Evolutionary conservation across 441 rosid genomes (phyloP).

Genomic region (California macrophylla): DNA sequence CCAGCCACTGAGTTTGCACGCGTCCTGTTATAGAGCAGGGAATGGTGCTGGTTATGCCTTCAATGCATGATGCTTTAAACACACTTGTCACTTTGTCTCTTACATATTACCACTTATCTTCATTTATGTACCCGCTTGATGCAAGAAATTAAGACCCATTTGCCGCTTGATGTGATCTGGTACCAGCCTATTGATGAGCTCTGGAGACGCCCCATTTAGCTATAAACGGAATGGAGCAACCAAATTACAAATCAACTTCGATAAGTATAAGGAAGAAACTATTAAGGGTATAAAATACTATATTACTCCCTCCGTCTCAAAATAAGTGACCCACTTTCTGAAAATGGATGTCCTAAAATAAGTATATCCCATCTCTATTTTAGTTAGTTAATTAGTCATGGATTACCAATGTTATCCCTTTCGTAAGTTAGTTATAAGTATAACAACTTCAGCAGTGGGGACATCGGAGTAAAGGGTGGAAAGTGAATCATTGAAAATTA

Average conservation of each 20-base stretch:
- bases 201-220: constrained; percentile 68
- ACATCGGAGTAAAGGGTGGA: too few relatives aligned
- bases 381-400: too few relatives aligned
- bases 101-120: constrained; percentile 11
- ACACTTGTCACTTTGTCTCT: constrained; percentile 22
- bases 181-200: constrained; percentile 71
- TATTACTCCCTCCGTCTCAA: too few relatives aligned
- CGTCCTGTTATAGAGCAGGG: constrained; percentile 18
- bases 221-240: constrained; percentile 18
- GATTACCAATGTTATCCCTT: too few relatives aligned
- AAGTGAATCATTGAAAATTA: too few relatives aligned
- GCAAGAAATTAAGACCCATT: constrained; percentile 53
- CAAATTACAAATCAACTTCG: neutral
- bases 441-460: too few relatives aligned
- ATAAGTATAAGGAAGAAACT: too few relatives aligned
- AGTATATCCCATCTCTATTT: too few relatives aligned
- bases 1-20: constrained; percentile 23
- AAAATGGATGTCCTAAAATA: too few relatives aligned
- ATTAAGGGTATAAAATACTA: too few relatives aligned
- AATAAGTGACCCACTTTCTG: too few relatives aligned
- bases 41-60: constrained; percentile 32
- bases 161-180: constrained; percentile 80
- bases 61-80: constrained; percentile 22
- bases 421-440: too few relatives aligned
- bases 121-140: constrained; percentile 40